Evolutionary conservation across 805 yeast genomes (phyloP).

Genomic region (Saccharomycopsis synnaedendra): DNA sequence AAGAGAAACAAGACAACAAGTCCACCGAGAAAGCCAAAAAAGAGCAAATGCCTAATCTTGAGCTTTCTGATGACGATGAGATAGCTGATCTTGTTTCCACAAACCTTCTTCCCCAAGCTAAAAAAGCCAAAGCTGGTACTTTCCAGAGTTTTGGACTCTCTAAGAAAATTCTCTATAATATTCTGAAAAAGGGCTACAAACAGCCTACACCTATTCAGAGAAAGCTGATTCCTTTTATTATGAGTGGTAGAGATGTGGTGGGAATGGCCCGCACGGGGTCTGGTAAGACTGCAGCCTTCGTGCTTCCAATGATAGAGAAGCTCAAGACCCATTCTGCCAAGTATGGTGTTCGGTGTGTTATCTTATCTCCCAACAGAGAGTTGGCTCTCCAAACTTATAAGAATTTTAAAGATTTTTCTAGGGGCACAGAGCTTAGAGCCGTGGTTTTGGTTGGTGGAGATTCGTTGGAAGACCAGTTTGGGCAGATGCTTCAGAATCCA

Average conservation of each 20-base stretch:
- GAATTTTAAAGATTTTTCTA: constrained; percentile 79
- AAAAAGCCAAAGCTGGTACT: constrained; percentile 64
- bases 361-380: constrained; percentile 92
- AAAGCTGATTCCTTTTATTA: constrained; percentile 82
- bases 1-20: constrained; percentile 16
- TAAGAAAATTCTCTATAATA: constrained; percentile 54
- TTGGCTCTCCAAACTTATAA: constrained; percentile 86
- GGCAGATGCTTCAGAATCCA: constrained; percentile 87
- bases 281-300: constrained; percentile 97
- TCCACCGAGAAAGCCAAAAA: constrained; percentile 15
- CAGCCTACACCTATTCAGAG: constrained; percentile 98
- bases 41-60: constrained; percentile 35
- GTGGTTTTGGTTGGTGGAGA: constrained; percentile 93
- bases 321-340: constrained; percentile 75
- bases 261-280: constrained; percentile 99
- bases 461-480: constrained; percentile 92
- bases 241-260: constrained; percentile 86
- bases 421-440: constrained; percentile 73
- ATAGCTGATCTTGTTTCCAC: constrained; percentile 30
- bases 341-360: constrained; percentile 81
- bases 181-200: constrained; percentile 75
- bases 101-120: constrained; percentile 31
- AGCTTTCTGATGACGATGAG: constrained; percentile 41
- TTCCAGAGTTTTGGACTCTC: constrained; percentile 88
- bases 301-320: constrained; percentile 80